phyloP scores from a whole-genome alignment of 2,329 filamentous ascomycete genomes.

The Talaromyces sp. region DNA sequence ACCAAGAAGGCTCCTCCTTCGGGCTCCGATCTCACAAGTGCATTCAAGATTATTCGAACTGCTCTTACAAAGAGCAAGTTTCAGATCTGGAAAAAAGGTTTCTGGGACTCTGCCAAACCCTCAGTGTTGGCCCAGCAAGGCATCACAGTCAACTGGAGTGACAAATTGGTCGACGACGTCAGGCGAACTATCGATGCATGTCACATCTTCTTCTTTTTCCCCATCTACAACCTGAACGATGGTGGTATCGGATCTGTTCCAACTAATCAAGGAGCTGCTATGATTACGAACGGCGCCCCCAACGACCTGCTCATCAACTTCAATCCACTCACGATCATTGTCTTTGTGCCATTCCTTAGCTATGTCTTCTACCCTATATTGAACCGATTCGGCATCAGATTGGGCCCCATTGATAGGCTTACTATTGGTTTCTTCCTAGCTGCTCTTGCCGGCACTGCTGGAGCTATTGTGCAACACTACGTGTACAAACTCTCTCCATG shows the following conservation, averaged over 20 bases:
- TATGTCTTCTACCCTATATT: conserved; percentile 47
- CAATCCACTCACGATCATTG: conserved; percentile 48
- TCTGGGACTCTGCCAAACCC: conserved; percentile 34
- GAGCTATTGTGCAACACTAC: conserved; percentile 40
- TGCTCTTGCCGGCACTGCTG: conserved; percentile 38
- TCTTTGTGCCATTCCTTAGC: conserved; percentile 44
- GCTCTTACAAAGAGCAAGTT: conserved; percentile 32
- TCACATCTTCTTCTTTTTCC: conserved; percentile 35
- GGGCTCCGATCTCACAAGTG: conserved; percentile 30
- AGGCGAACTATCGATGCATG: conserved; percentile 30
- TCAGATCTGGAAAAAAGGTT: conserved; percentile 28
- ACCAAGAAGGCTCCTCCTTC: conserved; percentile 28
- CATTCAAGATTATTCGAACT: conserved; percentile 29
- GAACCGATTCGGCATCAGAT: conserved; percentile 39
- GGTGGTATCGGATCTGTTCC: conserved; percentile 49
- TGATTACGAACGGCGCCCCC: conserved; percentile 47
- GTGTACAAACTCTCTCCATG: conserved; percentile 46
- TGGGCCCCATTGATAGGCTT: conserved; percentile 48
- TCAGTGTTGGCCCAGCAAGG: conserved; percentile 26
- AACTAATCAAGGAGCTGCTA: conserved; percentile 46
- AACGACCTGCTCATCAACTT: conserved; percentile 50
- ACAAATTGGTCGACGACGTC: conserved; percentile 34
- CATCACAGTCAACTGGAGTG: conserved; percentile 27
- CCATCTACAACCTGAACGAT: conserved; percentile 36
- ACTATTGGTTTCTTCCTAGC: conserved; percentile 50